Evolutionary conservation across 176 grass and related monocot species (phyloP).

Genomic region (Microstegium vimineum): DNA sequence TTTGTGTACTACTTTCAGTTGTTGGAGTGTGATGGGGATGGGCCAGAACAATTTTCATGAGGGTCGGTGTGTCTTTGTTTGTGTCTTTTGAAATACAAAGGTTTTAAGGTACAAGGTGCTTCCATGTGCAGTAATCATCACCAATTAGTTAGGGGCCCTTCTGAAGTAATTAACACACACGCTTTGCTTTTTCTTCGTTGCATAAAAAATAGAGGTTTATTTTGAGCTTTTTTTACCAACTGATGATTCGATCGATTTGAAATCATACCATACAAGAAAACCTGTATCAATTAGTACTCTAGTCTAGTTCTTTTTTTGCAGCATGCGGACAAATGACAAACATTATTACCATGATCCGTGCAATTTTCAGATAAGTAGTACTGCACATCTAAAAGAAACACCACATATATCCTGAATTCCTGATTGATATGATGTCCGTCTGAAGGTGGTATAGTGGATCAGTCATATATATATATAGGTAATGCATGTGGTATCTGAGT

Average conservation of each 20-base stretch:
- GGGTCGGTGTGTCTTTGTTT: neutral
- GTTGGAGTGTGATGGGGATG: slow-evolving; percentile 35
- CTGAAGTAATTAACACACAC: neutral
- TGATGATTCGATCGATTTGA: neutral
- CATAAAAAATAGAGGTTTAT: neutral
- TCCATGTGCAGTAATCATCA: slow-evolving; percentile 56
- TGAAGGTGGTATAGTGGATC: neutral
- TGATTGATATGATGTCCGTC: neutral
- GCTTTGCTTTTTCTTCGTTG: neutral
- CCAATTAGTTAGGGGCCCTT: slow-evolving; percentile 17
- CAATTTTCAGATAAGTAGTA: neutral
- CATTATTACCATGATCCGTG: neutral
- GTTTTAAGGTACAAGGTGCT: slow-evolving; percentile 32
- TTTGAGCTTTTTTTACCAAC: neutral
- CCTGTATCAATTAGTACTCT: neutral
- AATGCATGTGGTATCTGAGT: neutral
- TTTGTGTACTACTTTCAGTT: neutral
- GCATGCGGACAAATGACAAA: neutral
- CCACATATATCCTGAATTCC: too few species aligned
- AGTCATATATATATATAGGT: neutral
- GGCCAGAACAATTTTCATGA: slow-evolving; percentile 20
- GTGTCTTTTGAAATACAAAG: slow-evolving; percentile 33
- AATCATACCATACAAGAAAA: neutral
- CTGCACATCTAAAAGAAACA: neutral
- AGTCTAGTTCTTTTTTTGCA: neutral